Conservation (phyloP, 345 rosid genomes). For the Corchorus capsularis region DNA sequence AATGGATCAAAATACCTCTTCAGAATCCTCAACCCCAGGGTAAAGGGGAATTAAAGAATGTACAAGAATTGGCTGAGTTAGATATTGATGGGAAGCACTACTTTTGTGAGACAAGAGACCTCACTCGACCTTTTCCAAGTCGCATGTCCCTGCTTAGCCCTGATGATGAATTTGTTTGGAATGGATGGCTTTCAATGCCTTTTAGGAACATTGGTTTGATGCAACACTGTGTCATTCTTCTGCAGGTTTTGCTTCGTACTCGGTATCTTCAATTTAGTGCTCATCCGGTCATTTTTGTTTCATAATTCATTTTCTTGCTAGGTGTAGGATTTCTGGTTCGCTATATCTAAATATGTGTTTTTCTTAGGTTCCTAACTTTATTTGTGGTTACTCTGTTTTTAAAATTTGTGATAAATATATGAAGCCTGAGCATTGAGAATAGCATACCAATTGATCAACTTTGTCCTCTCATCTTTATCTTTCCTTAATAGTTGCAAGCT, state of each 20-base stretch:
- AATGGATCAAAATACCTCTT: constrained; percentile 83
- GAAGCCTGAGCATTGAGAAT: background rate
- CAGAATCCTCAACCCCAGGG: constrained; percentile 82
- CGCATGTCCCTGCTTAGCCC: constrained; percentile 65
- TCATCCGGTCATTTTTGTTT: constrained; percentile 23
- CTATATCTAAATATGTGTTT: background rate
- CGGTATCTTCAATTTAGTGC: constrained; percentile 32
- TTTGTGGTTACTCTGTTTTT: constrained; percentile 1
- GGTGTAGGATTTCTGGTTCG: background rate
- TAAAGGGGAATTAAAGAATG: constrained; percentile 82
- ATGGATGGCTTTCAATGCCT: constrained; percentile 75
- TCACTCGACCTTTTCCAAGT: constrained; percentile 92
- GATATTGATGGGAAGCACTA: constrained; percentile 95
- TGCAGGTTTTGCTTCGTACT: constrained; percentile 74
- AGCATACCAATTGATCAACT: background rate
- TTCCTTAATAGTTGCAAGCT: background rate
- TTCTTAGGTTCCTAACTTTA: constrained; percentile 1
- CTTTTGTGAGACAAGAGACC: constrained; percentile 87
- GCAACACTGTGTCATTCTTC: constrained; percentile 74
- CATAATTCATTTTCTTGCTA: background rate
- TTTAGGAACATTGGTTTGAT: constrained; percentile 71
- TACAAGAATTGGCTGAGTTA: constrained; percentile 85
- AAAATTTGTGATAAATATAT: background rate
- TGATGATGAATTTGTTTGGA: constrained; percentile 97
- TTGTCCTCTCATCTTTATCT: background rate